Evolutionary conservation across 768 basidiomycete genomes (phyloP).

Genomic region (Tricholoma matsutake): DNA sequence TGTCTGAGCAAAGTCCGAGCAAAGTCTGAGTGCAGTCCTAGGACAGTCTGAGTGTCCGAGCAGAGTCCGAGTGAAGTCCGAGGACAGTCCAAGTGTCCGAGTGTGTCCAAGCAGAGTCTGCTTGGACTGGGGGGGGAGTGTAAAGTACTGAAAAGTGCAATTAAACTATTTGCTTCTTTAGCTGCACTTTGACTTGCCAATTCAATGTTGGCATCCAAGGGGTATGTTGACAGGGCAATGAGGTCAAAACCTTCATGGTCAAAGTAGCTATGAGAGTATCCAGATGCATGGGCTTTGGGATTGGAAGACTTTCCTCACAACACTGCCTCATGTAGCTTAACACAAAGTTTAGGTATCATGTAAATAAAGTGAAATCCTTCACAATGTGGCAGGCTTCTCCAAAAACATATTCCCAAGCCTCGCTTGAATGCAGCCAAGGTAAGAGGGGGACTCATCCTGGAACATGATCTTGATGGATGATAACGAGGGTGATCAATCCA

Average conservation of each 20-base stretch:
- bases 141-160: slow-evolving; percentile 20
- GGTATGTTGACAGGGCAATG: slow-evolving; percentile 16
- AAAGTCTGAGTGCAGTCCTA: too few relatives aligned
- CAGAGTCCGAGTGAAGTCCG: too few relatives aligned
- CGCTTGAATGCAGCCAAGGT: slow-evolving; percentile 33
- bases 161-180: slow-evolving; percentile 18
- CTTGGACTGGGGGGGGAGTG: too few relatives aligned
- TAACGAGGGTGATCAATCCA: slow-evolving; percentile 28
- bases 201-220: slow-evolving; percentile 17
- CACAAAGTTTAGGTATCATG: slow-evolving; percentile 26
- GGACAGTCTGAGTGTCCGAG: too few relatives aligned
- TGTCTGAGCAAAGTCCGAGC: too few relatives aligned
- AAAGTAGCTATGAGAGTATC: slow-evolving; percentile 28
- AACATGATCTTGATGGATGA: slow-evolving; percentile 34
- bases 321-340: slow-evolving; percentile 22
- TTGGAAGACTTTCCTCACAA: slow-evolving; percentile 9
- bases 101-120: too few relatives aligned
- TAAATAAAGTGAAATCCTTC: slow-evolving; percentile 31
- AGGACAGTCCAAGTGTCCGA: too few relatives aligned
- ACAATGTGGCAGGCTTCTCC: slow-evolving; percentile 25
- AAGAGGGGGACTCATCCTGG: slow-evolving; percentile 7
- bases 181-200: neutral
- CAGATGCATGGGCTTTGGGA: slow-evolving; percentile 13
- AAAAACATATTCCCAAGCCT: too few relatives aligned
- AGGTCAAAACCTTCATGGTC: slow-evolving; percentile 20